Conservation (phyloP, 768 basidiomycete genomes). For the Suillus discolor region DNA sequence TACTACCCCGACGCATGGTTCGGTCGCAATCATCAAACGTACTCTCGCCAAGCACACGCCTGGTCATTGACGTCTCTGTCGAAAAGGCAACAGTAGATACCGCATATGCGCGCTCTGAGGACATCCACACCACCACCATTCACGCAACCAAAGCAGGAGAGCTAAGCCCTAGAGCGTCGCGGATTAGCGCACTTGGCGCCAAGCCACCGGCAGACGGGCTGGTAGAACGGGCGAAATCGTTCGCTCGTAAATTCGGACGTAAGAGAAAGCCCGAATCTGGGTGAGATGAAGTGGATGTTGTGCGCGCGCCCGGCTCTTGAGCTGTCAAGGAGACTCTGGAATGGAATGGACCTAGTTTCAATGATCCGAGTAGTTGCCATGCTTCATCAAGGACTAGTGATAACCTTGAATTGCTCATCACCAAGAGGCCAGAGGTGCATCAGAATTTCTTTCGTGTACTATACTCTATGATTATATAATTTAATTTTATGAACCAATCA, state of each 20-base stretch:
- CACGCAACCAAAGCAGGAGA: conserved; percentile 27
- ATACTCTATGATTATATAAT: conserved; percentile 15
- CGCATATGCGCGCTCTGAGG: conserved; percentile 8
- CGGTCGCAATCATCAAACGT: conserved; percentile 44
- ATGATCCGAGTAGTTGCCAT: conserved; percentile 28
- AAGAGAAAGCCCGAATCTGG: conserved; percentile 32
- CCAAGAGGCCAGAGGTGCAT: conserved; percentile 12
- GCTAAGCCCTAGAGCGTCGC: conserved; percentile 40
- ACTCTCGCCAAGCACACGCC: conserved; percentile 29
- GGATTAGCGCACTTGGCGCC: conserved; percentile 26
- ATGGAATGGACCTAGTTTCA: background rate
- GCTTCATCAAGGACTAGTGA: conserved; percentile 18
- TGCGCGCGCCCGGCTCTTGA: conserved; percentile 4
- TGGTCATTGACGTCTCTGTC: conserved; percentile 52
- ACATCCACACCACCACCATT: conserved; percentile 19
- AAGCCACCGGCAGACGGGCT: conserved; percentile 27
- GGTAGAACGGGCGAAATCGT: conserved; percentile 40
- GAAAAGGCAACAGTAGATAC: conserved; percentile 41
- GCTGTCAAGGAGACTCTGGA: background rate
- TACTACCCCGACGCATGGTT: conserved; percentile 49
- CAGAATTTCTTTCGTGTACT: conserved; percentile 25
- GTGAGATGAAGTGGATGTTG: conserved; percentile 15
- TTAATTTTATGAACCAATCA: conserved; percentile 21
- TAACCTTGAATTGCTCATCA: conserved; percentile 1
- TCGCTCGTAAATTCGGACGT: conserved; percentile 47